Evolutionary conservation across 2,329 filamentous ascomycete species (phyloP).

Genomic region (Pestalotiopsis sp.): DNA sequence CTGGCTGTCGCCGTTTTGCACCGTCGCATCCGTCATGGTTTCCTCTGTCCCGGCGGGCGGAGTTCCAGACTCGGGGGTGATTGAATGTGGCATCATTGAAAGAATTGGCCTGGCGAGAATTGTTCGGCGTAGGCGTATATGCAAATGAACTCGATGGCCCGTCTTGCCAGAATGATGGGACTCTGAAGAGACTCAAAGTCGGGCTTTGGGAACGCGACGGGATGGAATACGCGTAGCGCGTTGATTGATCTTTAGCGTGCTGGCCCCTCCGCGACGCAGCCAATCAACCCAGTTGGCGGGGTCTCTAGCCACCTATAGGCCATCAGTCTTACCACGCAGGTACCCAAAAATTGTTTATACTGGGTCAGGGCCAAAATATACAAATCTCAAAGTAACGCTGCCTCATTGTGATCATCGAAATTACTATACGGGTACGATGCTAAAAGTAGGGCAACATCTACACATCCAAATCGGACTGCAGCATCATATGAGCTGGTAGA

Average conservation of each 20-base stretch:
- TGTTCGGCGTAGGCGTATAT: background rate
- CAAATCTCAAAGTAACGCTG: too few relatives aligned
- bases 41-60: constrained; percentile 35
- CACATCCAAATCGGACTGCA: too few relatives aligned
- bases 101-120: background rate
- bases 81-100: constrained; percentile 49
- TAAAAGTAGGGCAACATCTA: too few relatives aligned
- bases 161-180: background rate
- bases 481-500: too few relatives aligned
- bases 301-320: background rate
- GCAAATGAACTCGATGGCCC: background rate
- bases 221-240: background rate
- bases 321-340: background rate
- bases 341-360: too few relatives aligned
- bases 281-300: too few relatives aligned
- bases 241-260: background rate
- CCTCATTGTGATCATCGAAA: too few relatives aligned
- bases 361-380: too few relatives aligned
- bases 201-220: background rate
- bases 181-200: background rate
- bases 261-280: background rate
- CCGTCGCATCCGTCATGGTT: constrained; percentile 36
- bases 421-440: too few relatives aligned
- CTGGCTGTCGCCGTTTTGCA: constrained; percentile 33
- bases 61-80: constrained; percentile 33